Conservation (phyloP, 768 basidiomycete species). For the Astraeus odoratus region DNA sequence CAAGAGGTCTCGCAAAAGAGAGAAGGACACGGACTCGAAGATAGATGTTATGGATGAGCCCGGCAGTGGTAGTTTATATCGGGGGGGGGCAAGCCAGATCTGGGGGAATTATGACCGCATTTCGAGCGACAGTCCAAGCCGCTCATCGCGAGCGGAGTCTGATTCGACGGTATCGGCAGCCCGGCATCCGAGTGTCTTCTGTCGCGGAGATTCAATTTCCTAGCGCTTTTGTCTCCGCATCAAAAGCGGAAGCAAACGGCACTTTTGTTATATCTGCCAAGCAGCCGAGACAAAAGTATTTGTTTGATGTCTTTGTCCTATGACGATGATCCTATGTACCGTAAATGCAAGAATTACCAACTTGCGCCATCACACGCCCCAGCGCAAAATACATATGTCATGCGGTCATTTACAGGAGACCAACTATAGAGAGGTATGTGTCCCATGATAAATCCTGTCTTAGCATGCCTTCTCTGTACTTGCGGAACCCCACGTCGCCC, state of each 20-base stretch:
- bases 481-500: no score
- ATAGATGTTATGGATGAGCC: no score
- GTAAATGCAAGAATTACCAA: neutral
- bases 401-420: no score
- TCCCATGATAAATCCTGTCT: no score
- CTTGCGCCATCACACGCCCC: no score
- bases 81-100: slow-evolving; percentile 3
- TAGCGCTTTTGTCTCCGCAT: neutral
- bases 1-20: neutral
- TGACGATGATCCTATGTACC: no score
- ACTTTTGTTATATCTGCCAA: no score
- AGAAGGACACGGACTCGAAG: no score
- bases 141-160: neutral
- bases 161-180: neutral
- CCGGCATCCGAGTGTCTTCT: neutral
- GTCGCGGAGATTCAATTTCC: neutral
- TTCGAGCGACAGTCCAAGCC: neutral
- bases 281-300: neutral
- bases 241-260: neutral
- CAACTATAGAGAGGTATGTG: no score
- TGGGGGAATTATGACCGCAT: neutral
- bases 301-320: no score
- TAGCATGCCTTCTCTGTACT: no score
- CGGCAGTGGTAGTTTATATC: slow-evolving; percentile 1
- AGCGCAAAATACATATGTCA: no score